Evolutionary conservation across 345 rosid genomes (phyloP).

Genomic region (Theobroma cacao): DNA sequence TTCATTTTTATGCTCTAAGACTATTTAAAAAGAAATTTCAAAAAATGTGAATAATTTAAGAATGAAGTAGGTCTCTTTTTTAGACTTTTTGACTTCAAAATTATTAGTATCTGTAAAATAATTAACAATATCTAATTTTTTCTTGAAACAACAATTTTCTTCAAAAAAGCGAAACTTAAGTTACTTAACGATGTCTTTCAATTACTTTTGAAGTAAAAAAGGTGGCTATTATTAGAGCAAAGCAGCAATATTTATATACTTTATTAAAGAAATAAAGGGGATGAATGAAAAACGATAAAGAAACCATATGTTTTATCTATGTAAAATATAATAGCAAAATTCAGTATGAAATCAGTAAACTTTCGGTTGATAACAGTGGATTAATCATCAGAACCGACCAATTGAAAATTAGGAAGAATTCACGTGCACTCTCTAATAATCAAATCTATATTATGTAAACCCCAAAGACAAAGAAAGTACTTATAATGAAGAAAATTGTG

Average conservation of each 20-base stretch:
- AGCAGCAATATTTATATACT: background rate
- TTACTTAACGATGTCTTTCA: background rate
- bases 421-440: conserved; percentile 11
- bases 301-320: background rate
- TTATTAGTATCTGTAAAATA: no score
- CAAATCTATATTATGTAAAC: background rate
- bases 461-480: background rate
- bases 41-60: no score
- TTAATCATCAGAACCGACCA: conserved; percentile 21
- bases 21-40: no score
- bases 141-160: no score
- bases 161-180: background rate
- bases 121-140: no score
- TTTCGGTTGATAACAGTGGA: conserved; percentile 2
- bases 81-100: no score
- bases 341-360: background rate
- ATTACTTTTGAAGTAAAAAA: background rate
- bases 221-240: background rate
- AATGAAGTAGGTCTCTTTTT: no score
- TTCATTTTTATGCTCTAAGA: no score
- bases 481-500: background rate
- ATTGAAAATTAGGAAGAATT: conserved; percentile 1
- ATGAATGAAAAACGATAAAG: background rate
- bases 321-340: background rate
- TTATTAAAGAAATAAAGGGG: background rate